These are phyloP conservation scores for Leishmania guyanensis DNA, from an alignment of 208 protist species.

Conservation along the genomic window DNA sequence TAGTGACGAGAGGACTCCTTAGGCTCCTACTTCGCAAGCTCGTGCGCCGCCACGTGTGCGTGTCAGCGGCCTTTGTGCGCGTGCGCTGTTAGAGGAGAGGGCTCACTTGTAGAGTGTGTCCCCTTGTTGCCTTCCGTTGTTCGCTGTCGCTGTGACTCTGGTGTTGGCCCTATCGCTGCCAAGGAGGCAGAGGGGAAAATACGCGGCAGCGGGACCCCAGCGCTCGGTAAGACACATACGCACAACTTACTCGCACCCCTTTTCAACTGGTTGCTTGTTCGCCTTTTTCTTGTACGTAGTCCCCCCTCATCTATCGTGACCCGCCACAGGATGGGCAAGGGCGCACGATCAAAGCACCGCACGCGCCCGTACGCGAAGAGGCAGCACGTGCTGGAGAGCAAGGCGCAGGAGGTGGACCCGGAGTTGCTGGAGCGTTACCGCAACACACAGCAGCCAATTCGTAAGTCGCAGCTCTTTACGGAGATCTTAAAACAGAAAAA, in stretches of 20 bases:
- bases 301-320: neutral
- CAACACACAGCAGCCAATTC: constrained; percentile 79
- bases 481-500: constrained; percentile 89
- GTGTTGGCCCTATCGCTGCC: neutral
- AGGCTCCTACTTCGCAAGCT: neutral
- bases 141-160: neutral
- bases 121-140: neutral
- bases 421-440: constrained; percentile 80
- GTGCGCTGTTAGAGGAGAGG: neutral
- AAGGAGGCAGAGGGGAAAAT: neutral
- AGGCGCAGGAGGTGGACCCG: constrained; percentile 70
- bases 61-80: neutral
- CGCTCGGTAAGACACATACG: neutral
- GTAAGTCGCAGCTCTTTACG: constrained; percentile 87
- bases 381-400: constrained; percentile 46
- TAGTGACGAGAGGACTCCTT: neutral
- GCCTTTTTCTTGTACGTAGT: neutral
- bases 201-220: neutral
- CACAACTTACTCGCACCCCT: neutral
- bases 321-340: constrained; percentile 66
- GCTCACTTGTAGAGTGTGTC: neutral
- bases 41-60: neutral
- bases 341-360: constrained; percentile 78
- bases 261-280: neutral
- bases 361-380: constrained; percentile 32